Evolutionary conservation across 1,284 basidiomycete genomes (phyloP), one percentile per base, ranked within the genome.

Genomic region (Hemileia vastatrix): DNA sequence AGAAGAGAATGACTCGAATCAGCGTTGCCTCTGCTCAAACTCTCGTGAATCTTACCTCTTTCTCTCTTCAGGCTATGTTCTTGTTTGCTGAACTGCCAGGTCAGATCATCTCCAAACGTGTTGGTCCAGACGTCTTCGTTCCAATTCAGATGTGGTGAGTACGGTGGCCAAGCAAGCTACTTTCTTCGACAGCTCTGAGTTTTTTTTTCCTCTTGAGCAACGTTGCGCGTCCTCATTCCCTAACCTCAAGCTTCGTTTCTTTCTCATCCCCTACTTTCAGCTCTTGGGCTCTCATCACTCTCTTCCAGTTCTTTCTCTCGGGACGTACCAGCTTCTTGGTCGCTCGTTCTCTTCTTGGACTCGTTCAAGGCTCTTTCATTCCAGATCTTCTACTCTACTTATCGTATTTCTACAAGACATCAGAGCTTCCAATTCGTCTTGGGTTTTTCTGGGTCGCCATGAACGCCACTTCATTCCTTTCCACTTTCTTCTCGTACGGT

Each of bases 61-160:
- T 11, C 19, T 51, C 19, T 76, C 49, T 74, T 73, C 65, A 70
- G 72, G 65, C 59, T 27, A 5, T 66, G 53, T 76, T 75, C 68
- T 66, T 77, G 1, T 44, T 56, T 3, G 76, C 77, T 18, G 77
- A 78, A 67, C 69, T 78, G 2, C 85, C 86, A n/a, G 86, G 84
- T 0, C 85, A 86, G 67, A 77, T 87, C 13, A 75, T 87, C 47
- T 86, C 84, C 2, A 87, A 87, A 74, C 78, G 83, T 18, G 79
- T 85, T 45, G 85, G 85, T 2, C 83, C 84, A 1, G 85, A 86
- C 72, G 78, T 82, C 24, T 87, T 84, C 84, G 83, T 86, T 67
- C 85, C 86, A 1, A 81, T 77, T 23, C 84, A 86, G 74, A 74
- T 77, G 68, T 70, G 62, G 65, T n/a, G 67, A 64, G 3, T 19